Evolutionary conservation across 257 asterid genomes (phyloP).

Genomic region (Capsicum chinense): DNA sequence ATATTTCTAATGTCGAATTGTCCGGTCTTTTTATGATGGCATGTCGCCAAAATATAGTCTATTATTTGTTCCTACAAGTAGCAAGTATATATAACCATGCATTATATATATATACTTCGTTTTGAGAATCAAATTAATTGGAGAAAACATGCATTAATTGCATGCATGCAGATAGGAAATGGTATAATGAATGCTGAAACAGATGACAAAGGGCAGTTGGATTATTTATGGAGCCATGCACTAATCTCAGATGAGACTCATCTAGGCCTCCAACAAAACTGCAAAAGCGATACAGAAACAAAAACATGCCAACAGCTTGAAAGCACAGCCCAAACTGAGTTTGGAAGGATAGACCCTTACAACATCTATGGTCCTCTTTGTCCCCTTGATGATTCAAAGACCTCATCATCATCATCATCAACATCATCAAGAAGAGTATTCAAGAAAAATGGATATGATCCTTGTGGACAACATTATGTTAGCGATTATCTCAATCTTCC

Average conservation of each 20-base stretch:
- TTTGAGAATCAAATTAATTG: neutral
- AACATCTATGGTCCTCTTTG: slow-evolving; percentile 50
- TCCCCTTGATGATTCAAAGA: neutral
- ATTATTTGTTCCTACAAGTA: neutral
- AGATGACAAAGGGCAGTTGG: slow-evolving; percentile 39
- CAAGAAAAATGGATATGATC: slow-evolving; percentile 38
- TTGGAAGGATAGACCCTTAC: slow-evolving; percentile 42
- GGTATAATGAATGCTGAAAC: slow-evolving; percentile 48
- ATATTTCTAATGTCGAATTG: too few species aligned
- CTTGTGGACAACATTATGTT: slow-evolving; percentile 43
- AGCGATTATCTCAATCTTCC: slow-evolving; percentile 45
- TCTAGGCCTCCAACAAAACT: slow-evolving; percentile 37
- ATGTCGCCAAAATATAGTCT: neutral
- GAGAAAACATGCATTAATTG: neutral
- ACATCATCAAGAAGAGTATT: neutral
- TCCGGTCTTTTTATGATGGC: too few species aligned
- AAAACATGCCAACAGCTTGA: slow-evolving; percentile 34
- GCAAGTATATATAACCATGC: neutral
- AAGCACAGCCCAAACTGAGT: slow-evolving; percentile 30
- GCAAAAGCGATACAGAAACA: slow-evolving; percentile 28
- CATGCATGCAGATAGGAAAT: slow-evolving; percentile 46
- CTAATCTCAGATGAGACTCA: slow-evolving; percentile 50
- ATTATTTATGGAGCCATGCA: slow-evolving; percentile 54
- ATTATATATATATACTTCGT: neutral
- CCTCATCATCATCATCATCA: neutral